A percentile compares a stretch with the other conserved stretches of the same genome.
Evolutionary conservation across 305 asterid species (phyloP).

Genomic region (Fraxinus velutina): DNA sequence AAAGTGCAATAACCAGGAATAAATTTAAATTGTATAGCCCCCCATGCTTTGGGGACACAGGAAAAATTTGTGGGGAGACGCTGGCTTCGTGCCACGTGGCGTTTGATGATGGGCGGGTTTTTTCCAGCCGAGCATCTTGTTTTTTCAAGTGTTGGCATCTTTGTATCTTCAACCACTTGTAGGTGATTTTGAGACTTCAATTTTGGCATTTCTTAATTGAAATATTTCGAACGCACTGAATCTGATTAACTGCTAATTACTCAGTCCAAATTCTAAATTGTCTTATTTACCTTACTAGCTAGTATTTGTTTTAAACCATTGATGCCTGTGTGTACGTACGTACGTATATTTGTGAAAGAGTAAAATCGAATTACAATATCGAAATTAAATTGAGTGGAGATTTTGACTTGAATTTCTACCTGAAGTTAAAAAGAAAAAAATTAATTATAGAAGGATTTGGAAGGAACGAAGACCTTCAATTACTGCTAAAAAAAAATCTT

Average conservation of each 20-base stretch:
- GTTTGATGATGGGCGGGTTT: background rate
- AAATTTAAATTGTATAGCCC: constrained; percentile 21
- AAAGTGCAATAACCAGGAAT: background rate
- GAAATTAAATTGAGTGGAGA: background rate
- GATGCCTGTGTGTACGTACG: background rate
- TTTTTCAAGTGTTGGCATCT: constrained; percentile 33
- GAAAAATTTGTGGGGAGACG: constrained; percentile 29
- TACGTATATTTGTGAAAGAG: background rate
- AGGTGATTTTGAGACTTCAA: constrained; percentile 22
- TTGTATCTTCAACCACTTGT: constrained; percentile 16
- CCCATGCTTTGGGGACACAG: constrained; percentile 30
- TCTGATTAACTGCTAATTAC: background rate
- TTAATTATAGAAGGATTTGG: background rate
- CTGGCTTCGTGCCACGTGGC: constrained; percentile 37
- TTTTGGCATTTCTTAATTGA: background rate
- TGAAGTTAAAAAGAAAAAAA: background rate
- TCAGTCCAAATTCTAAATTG: background rate
- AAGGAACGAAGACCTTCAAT: background rate
- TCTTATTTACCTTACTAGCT: background rate
- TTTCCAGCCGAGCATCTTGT: constrained; percentile 41
- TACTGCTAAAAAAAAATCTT: too few species aligned
- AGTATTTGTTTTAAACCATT: background rate
- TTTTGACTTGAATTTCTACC: background rate
- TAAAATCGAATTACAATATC: background rate
- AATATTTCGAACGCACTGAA: background rate